These are phyloP conservation scores for Dissophora ornata DNA, from an alignment of 192 early-diverging fungal species.

Conservation along the genomic window DNA sequence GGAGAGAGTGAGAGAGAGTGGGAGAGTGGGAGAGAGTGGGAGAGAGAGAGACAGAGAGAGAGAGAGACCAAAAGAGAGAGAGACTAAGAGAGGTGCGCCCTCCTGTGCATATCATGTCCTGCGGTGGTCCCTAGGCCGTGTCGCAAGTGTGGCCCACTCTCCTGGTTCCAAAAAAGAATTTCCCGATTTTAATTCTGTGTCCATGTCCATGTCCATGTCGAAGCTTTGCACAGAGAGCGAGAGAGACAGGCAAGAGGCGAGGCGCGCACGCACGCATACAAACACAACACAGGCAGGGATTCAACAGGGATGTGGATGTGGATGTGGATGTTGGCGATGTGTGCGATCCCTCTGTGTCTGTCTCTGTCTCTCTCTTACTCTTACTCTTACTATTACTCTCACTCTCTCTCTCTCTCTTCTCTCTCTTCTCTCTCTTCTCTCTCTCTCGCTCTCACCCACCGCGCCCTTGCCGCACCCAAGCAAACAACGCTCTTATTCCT, in stretches of 20 bases:
- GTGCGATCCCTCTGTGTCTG: neutral
- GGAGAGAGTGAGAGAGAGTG: no score
- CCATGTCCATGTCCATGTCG: no score
- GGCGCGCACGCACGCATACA: no score
- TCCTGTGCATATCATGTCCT: neutral
- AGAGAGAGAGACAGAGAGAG: no score
- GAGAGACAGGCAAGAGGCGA: no score
- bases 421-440: conserved; percentile 3
- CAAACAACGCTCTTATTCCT: conserved; percentile 24
- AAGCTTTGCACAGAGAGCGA: no score
- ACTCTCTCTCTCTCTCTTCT: conserved; percentile 7
- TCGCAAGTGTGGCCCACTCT: neutral
- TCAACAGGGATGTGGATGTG: no score
- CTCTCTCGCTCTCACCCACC: neutral
- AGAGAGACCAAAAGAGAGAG: no score
- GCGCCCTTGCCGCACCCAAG: neutral
- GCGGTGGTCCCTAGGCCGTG: neutral
- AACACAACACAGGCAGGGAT: no score
- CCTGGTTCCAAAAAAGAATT: neutral
- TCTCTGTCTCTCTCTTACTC: conserved; percentile 6
- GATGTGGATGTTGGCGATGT: no score
- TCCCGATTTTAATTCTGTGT: neutral
- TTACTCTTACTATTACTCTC: conserved; percentile 3
- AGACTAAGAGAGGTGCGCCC: neutral
- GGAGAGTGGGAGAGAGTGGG: no score